phyloP scores from a whole-genome alignment of 345 rosid species.

The Euphorbia lathyris region DNA sequence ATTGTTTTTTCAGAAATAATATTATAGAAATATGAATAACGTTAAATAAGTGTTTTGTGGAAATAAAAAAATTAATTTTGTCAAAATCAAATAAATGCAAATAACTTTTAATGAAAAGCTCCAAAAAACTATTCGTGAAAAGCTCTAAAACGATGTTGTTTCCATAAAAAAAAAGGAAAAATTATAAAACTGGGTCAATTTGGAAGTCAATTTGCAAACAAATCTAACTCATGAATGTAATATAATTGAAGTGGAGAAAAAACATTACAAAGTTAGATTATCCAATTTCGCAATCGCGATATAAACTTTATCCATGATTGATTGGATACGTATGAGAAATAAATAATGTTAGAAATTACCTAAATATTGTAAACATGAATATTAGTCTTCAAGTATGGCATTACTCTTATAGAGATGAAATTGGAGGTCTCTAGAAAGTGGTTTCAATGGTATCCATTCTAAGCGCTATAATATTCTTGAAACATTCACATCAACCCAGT shows the following conservation, averaged over 20 bases:
- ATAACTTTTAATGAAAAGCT: too few relatives aligned
- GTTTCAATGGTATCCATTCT: constrained; percentile 76
- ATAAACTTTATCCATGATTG: constrained; percentile 62
- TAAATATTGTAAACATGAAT: not conserved
- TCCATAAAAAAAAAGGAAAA: too few relatives aligned
- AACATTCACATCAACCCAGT: constrained; percentile 74
- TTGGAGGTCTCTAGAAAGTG: constrained; percentile 49
- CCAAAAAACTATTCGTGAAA: too few relatives aligned
- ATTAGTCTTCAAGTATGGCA: not conserved
- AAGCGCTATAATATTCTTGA: constrained; percentile 65
- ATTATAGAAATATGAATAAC: too few relatives aligned
- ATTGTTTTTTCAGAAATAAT: too few relatives aligned
- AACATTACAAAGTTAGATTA: constrained; percentile 48
- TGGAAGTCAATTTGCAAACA: too few relatives aligned
- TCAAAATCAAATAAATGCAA: too few relatives aligned
- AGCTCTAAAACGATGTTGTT: too few relatives aligned
- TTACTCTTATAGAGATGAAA: constrained; percentile 56
- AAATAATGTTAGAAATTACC: not conserved
- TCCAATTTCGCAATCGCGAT: constrained; percentile 48
- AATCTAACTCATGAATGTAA: not conserved
- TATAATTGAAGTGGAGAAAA: too few relatives aligned
- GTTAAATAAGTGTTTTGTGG: too few relatives aligned
- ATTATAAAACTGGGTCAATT: too few relatives aligned
- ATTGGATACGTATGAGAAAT: constrained; percentile 49
- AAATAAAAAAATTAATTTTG: too few relatives aligned